Evolutionary conservation across 1,139 yeast genomes (phyloP).

Genomic region (Blastobotrys petasosporus): DNA sequence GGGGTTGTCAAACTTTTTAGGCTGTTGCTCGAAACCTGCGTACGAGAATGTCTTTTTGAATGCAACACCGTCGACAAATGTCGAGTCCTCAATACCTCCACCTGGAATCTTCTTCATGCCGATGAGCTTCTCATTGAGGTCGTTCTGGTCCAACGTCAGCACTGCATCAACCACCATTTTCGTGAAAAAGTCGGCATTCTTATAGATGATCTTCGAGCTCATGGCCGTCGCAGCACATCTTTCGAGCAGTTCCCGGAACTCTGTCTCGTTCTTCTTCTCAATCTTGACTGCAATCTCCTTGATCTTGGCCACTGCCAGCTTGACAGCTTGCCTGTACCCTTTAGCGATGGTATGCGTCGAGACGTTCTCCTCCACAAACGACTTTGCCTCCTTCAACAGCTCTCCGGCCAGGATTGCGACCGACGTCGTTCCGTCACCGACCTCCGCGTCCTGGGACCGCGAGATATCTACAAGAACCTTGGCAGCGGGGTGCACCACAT

Average conservation of each 20-base stretch:
- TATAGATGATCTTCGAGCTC: constrained; percentile 89
- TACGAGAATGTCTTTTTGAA: constrained; percentile 95
- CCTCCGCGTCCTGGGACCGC: constrained; percentile 96
- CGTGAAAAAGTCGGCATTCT: constrained; percentile 82
- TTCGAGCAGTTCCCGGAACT: constrained; percentile 70
- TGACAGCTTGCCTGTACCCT: constrained; percentile 81
- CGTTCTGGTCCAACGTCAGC: constrained; percentile 72
- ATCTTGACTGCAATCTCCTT: constrained; percentile 70
- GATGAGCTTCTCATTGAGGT: constrained; percentile 80
- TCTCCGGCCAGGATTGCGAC: constrained; percentile 95
- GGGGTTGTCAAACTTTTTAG: constrained; percentile 74
- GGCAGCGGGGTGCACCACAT: constrained; percentile 98
- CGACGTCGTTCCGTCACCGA: constrained; percentile 98
- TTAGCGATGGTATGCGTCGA: constrained; percentile 83
- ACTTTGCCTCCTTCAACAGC: constrained; percentile 80
- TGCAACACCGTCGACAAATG: constrained; percentile 89
- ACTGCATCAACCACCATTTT: constrained; percentile 97
- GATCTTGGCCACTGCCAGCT: constrained; percentile 66
- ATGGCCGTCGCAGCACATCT: constrained; percentile 96
- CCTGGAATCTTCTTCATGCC: constrained; percentile 96
- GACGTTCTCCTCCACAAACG: constrained; percentile 91
- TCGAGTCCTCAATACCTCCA: constrained; percentile 92
- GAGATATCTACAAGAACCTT: constrained; percentile 91
- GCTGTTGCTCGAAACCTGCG: constrained; percentile 98
- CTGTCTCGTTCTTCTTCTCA: constrained; percentile 36